Evolutionary conservation across 2,329 filamentous ascomycete genomes (phyloP), one percentile per base, ranked within the genome.

Genomic region (Diaporthe citriasiana): DNA sequence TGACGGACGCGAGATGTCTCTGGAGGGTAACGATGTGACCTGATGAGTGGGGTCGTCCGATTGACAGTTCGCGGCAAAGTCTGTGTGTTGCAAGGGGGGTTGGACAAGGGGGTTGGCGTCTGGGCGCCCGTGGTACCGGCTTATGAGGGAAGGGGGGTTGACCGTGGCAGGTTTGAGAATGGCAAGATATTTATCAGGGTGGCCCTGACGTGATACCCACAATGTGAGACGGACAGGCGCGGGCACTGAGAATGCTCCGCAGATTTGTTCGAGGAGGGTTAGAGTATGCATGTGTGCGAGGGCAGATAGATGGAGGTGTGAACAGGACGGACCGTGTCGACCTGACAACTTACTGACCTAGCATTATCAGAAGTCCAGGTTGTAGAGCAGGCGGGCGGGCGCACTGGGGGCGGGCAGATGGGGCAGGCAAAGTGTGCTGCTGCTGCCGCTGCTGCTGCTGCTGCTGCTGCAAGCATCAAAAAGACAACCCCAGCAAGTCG

Each of bases 31-130:
- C 53, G 55, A 50, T 25, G 51, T 66, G 66, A 68, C 51, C 53
- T 59, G 40, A 65, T 30, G 22, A 56, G 74, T 73, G 74, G 74
- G 35, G 60, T 71, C 71, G 27, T 71, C 74, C 66, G 71, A 63
- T 56, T 71, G 66, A 71, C 59, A 73, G 66, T 42, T 73, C 45
- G 56, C 42, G 73, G 68, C 60, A 50, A 35, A 50, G 63, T 63
- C 56, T 70, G 70, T 74, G 73, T 73, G 70, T 74, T 63, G 55
- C 38, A 65, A 57, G 70, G 47, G 60, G 42, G 25, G 57, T 12
- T n/a, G 8, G 57, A 25, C 68, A 71, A 35, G 69, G 27, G 70
- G n/a, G 27, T 22, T 33, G 25, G 59, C 40, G 59, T 47, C 30
- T 66, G 22, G 60, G 60, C 60, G 60, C 60, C 27, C 27, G 60